Conservation (phyloP, 306 rosid genomes). For the Erythrophleum fordii region DNA sequence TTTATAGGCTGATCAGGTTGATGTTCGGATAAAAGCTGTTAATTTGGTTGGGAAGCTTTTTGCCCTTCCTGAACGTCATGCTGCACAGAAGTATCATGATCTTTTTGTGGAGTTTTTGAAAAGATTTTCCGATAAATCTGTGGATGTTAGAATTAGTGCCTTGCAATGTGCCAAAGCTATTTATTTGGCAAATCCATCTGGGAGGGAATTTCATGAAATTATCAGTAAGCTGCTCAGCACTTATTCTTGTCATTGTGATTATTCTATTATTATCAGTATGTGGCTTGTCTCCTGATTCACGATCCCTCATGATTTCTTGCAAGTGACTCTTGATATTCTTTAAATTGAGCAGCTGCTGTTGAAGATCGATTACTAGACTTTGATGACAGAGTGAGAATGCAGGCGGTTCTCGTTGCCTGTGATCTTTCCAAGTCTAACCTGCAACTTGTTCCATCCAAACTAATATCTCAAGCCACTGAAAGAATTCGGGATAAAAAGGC, state of each 20-base stretch:
- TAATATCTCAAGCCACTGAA: slow-evolving; percentile 67
- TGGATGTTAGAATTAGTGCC: slow-evolving; percentile 84
- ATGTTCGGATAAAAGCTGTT: slow-evolving; percentile 91
- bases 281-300: slow-evolving; percentile 34
- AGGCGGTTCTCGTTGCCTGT: slow-evolving; percentile 80
- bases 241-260: slow-evolving; percentile 24
- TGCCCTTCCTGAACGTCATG: slow-evolving; percentile 66
- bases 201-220: slow-evolving; percentile 65
- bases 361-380: slow-evolving; percentile 75
- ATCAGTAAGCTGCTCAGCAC: slow-evolving; percentile 64
- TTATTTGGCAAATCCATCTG: slow-evolving; percentile 59
- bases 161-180: slow-evolving; percentile 76
- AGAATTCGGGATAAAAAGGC: slow-evolving; percentile 95
- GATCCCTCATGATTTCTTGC: slow-evolving; percentile 23
- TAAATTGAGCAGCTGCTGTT: slow-evolving; percentile 69
- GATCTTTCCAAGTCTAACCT: slow-evolving; percentile 77
- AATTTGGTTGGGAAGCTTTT: slow-evolving; percentile 82
- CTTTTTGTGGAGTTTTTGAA: slow-evolving; percentile 81
- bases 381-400: slow-evolving; percentile 89
- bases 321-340: slow-evolving; percentile 37
- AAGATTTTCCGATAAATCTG: slow-evolving; percentile 89
- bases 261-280: slow-evolving; percentile 4
- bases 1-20: slow-evolving; percentile 91
- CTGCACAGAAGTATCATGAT: slow-evolving; percentile 62
- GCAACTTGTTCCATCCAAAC: slow-evolving; percentile 58